Evolutionary conservation across 208 protist genomes (phyloP).

Genomic region (Vickermania spadyakhi): DNA sequence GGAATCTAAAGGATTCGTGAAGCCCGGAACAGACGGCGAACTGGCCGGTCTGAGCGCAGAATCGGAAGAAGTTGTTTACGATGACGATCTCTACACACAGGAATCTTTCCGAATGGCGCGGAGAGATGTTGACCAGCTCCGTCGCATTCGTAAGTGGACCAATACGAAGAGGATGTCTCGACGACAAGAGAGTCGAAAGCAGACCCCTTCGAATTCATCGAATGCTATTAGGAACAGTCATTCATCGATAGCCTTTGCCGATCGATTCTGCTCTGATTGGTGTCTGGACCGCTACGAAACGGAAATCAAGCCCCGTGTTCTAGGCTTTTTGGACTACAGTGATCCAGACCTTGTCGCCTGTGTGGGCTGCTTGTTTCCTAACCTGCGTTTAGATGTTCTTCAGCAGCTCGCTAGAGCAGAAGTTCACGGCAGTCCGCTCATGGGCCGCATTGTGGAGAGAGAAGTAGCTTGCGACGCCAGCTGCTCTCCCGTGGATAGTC

Average conservation of each 20-base stretch:
- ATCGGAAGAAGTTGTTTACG: constrained; percentile 45
- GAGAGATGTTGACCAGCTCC: constrained; percentile 27
- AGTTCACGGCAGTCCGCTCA: constrained; percentile 3
- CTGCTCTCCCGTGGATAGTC: background rate
- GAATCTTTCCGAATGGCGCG: constrained; percentile 48
- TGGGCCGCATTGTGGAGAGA: constrained; percentile 7
- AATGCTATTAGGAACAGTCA: no score
- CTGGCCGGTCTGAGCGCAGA: constrained; percentile 4
- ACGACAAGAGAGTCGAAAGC: background rate
- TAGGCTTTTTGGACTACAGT: constrained; percentile 17
- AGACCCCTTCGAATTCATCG: background rate
- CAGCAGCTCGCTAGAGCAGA: constrained; percentile 46
- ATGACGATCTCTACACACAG: constrained; percentile 41
- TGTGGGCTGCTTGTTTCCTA: constrained; percentile 53
- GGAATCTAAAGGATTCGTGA: background rate
- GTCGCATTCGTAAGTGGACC: constrained; percentile 9
- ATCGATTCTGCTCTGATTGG: constrained; percentile 59
- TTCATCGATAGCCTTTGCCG: constrained; percentile 14
- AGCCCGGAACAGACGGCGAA: constrained; percentile 5
- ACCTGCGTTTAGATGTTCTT: constrained; percentile 31
- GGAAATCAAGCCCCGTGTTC: constrained; percentile 17
- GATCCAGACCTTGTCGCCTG: constrained; percentile 26
- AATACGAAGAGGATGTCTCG: background rate
- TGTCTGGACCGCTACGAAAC: constrained; percentile 34
- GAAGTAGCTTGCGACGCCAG: background rate